These are phyloP conservation scores for Globisporangium takayamanum DNA, from an alignment of 352 stramenopile genomes.

Conservation along the genomic window DNA sequence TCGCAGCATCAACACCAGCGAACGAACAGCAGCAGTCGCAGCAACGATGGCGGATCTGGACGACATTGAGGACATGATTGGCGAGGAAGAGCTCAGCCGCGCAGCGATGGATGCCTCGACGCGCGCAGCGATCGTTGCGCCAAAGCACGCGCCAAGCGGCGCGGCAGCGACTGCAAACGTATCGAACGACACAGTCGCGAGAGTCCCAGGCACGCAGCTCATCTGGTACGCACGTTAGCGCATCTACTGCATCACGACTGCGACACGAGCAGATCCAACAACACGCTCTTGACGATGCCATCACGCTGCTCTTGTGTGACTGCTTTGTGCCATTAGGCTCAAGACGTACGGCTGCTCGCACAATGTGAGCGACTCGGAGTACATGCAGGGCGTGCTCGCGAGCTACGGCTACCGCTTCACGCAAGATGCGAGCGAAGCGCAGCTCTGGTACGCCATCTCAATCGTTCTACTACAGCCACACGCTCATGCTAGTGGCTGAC, in stretches of 20 bases:
- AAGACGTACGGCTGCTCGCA: slow-evolving; percentile 92
- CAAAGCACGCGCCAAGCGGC: slow-evolving; percentile 26
- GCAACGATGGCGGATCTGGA: slow-evolving; percentile 25
- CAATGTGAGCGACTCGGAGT: slow-evolving; percentile 92
- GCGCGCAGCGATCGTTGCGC: slow-evolving; percentile 53
- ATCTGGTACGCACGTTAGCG: slow-evolving; percentile 36
- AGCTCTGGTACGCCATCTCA: slow-evolving; percentile 54
- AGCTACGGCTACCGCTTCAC: slow-evolving; percentile 89
- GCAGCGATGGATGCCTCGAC: slow-evolving; percentile 28
- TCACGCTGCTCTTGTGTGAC: neutral
- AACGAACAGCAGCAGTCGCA: neutral
- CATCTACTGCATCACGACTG: no score
- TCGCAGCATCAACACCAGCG: neutral
- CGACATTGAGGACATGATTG: slow-evolving; percentile 82
- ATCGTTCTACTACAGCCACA: no score
- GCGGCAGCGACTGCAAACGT: slow-evolving; percentile 8
- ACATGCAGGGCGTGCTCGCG: slow-evolving; percentile 89
- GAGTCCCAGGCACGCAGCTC: slow-evolving; percentile 60
- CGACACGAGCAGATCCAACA: no score
- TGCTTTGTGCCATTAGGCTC: slow-evolving; percentile 28
- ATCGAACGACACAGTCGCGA: slow-evolving; percentile 4
- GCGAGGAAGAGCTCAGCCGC: slow-evolving; percentile 56
- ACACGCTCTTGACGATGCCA: neutral
- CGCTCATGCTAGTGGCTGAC: no score
- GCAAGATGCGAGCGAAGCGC: slow-evolving; percentile 59